Percentiles rank a stretch among this genome's conserved stretches.
Evolutionary conservation across 2,329 filamentous ascomycete species (phyloP).

Genomic region (Penicillium sp.): DNA sequence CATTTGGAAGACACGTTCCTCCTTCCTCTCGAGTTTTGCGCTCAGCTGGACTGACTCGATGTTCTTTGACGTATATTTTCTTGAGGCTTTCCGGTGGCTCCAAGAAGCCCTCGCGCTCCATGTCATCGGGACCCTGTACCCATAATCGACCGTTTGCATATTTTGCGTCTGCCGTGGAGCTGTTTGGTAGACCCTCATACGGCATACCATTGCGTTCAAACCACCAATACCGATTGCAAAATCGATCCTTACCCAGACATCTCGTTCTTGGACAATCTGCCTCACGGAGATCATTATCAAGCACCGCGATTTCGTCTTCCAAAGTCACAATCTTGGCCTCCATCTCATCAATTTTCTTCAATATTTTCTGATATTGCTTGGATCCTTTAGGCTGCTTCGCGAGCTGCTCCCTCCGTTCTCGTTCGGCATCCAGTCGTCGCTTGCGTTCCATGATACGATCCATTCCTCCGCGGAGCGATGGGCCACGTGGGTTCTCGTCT

Average conservation of each 20-base stretch:
- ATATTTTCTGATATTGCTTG: slow-evolving; percentile 80
- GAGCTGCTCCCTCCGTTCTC: slow-evolving; percentile 64
- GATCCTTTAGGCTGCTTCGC: slow-evolving; percentile 71
- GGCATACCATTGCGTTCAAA: slow-evolving; percentile 99
- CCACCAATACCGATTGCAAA: slow-evolving; percentile 99
- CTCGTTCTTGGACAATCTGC: slow-evolving; percentile 88
- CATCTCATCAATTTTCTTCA: slow-evolving; percentile 86
- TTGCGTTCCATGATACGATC: slow-evolving; percentile 72
- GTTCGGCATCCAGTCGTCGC: slow-evolving; percentile 67
- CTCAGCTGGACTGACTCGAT: slow-evolving; percentile 78
- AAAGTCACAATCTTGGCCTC: slow-evolving; percentile 74
- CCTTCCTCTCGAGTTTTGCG: slow-evolving; percentile 86
- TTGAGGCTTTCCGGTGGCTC: slow-evolving; percentile 69
- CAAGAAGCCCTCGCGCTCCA: slow-evolving; percentile 82
- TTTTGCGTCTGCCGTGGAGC: slow-evolving; percentile 78
- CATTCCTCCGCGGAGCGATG: slow-evolving; percentile 58
- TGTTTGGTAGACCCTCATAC: slow-evolving; percentile 79
- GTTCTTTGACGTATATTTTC: slow-evolving; percentile 70
- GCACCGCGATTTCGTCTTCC: slow-evolving; percentile 77
- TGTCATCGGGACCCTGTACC: slow-evolving; percentile 90
- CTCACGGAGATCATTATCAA: slow-evolving; percentile 90
- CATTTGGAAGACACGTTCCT: slow-evolving; percentile 68
- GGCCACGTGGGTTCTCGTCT: slow-evolving; percentile 59
- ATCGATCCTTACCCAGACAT: slow-evolving; percentile 87
- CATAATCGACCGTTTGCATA: slow-evolving; percentile 95